Conservation (phyloP, 805 yeast genomes). For the Scheffersomyces spartinae region DNA sequence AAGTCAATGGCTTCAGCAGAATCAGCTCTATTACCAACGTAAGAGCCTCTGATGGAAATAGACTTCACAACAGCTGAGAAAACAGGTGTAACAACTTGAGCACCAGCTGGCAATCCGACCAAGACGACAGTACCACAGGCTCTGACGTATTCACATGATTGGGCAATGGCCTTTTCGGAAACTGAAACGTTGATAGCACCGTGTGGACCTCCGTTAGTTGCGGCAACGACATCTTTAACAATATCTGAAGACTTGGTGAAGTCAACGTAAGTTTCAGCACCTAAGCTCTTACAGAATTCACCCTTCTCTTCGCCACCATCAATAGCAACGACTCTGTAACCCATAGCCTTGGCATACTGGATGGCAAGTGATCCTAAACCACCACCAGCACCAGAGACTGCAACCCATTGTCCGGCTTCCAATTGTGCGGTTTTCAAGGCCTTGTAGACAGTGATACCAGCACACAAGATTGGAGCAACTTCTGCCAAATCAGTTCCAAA, state of each 20-base stretch:
- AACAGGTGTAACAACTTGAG: constrained; percentile 57
- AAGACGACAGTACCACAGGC: constrained; percentile 23
- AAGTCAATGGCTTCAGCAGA: constrained; percentile 72
- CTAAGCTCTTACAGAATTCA: constrained; percentile 38
- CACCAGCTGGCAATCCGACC: constrained; percentile 75
- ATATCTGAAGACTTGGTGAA: constrained; percentile 42
- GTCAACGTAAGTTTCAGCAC: constrained; percentile 56
- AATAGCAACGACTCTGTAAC: constrained; percentile 57
- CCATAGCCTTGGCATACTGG: constrained; percentile 73
- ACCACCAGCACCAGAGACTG: constrained; percentile 72
- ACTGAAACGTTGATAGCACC: constrained; percentile 59
- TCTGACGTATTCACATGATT: constrained; percentile 38
- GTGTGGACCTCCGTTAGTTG: constrained; percentile 54
- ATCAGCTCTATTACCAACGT: constrained; percentile 85
- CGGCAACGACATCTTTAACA: constrained; percentile 33
- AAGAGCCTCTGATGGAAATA: constrained; percentile 65
- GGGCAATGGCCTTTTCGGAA: constrained; percentile 54
- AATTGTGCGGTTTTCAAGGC: constrained; percentile 73
- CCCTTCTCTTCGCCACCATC: constrained; percentile 62
- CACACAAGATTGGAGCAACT: constrained; percentile 73
- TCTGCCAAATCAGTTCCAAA: constrained; percentile 51
- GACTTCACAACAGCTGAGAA: constrained; percentile 67
- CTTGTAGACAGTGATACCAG: constrained; percentile 75
- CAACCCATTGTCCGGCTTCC: constrained; percentile 64
- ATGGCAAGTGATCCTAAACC: constrained; percentile 67